Evolutionary conservation across 768 basidiomycete genomes (phyloP), one percentile per base, ranked within the genome.

Genomic region (Tremella mesenterica): DNA sequence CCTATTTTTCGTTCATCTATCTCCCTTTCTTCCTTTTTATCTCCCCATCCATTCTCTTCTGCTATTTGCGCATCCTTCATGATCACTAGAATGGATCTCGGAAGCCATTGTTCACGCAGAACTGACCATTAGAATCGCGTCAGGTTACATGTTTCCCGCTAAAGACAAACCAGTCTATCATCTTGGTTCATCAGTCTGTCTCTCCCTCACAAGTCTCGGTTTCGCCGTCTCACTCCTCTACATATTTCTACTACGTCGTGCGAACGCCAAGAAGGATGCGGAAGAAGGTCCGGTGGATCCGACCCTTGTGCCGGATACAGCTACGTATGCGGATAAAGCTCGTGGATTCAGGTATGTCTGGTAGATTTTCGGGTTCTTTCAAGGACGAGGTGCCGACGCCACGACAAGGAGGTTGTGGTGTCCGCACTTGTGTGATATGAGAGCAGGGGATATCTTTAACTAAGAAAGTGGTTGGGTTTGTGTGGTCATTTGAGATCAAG

Each of bases 111-210:
- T n/a, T 23, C 14, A 16, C n/a, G 5, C n/a, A 10, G 33, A 34
- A 18, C 38, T 41, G 38, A 41, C 38, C n/a, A 5, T 4, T 27
- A 57, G 56, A 6, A 47, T 44, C 31, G 57, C 57, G 3, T 58
- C 57, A n/a, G 57, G 57, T 5, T 58, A 58, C 33, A 38, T 58
- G 8, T 58, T 58, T 52, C 57, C 57, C 0, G 45, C 57, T n/a
- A 53, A 23, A 10, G 52, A 61, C 28, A 28, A 34, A 5, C 60
- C 60, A 14, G 51, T 51, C 34, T 61, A 61, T 31, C 53, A 48
- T 26, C 50, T 31, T 28, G 59, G 59, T 16, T 54, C 59, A 7
- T 52, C 60, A 23, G 39, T 55, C 30, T 54, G 52, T 34, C 44
- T 58, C 14, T 52, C 58, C 18, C 34, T 59, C 4, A 47, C 53